A percentile compares a stretch with the other conserved stretches of the same genome.
phyloP scores from a whole-genome alignment of 2,329 filamentous ascomycete genomes.

The Phoma herbarum region DNA sequence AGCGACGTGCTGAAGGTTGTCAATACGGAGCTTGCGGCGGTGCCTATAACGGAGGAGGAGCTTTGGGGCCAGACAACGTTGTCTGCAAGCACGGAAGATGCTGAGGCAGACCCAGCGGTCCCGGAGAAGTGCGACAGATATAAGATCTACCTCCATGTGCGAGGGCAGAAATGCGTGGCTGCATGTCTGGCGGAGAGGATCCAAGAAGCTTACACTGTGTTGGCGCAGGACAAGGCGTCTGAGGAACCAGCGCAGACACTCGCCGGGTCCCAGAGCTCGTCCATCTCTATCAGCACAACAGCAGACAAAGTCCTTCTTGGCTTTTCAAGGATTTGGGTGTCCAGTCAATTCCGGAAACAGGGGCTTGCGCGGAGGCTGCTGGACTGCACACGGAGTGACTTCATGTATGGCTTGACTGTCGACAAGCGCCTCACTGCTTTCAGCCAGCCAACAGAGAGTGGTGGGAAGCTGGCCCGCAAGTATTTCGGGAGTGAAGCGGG shows the following conservation, averaged over 20 bases:
- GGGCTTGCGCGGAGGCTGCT: conserved; percentile 67
- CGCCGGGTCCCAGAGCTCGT: conserved; percentile 37
- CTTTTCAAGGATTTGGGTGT: conserved; percentile 73
- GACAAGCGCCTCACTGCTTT: conserved; percentile 67
- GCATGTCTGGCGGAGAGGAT: conserved; percentile 70
- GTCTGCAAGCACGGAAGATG: conserved; percentile 6
- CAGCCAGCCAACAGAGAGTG: conserved; percentile 71
- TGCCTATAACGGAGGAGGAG: conserved; percentile 64
- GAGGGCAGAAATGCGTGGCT: conserved; percentile 68
- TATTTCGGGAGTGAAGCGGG: conserved; percentile 65
- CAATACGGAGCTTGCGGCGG: conserved; percentile 68
- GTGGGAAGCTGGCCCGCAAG: conserved; percentile 64
- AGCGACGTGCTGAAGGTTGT: conserved; percentile 65
- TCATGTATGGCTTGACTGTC: conserved; percentile 64
- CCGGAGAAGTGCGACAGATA: conserved; percentile 56
- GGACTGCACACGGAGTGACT: conserved; percentile 64
- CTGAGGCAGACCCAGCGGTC: conserved; percentile 43
- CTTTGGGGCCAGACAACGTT: conserved; percentile 63
- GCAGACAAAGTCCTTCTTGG: conserved; percentile 63
- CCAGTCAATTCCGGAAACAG: conserved; percentile 62
- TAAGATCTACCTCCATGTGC: conserved; percentile 69
- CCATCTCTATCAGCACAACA: conserved; percentile 56
- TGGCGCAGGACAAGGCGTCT: conserved; percentile 40
- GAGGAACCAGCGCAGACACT: conserved; percentile 26
- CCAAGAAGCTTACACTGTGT: conserved; percentile 62